phyloP scores from a whole-genome alignment of 805 yeast species.

The Saturnispora serradocipensis region DNA sequence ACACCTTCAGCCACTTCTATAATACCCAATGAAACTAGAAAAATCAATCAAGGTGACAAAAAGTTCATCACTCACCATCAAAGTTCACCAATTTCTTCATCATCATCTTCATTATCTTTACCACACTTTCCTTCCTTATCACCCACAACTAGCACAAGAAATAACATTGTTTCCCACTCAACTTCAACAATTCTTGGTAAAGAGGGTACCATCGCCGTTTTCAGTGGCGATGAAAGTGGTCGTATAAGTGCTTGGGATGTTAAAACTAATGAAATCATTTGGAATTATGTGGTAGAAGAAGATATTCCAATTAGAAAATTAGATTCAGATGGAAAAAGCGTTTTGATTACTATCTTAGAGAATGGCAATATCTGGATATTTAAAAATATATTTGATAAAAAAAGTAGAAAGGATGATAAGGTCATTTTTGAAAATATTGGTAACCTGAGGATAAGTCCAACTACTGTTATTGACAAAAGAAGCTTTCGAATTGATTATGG shows the following conservation, averaged over 20 bases:
- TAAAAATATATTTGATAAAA: conserved; percentile 12
- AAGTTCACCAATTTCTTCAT: not conserved
- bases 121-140: not conserved
- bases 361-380: conserved; percentile 21
- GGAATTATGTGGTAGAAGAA: not conserved
- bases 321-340: conserved; percentile 24
- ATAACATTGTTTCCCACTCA: conserved; percentile 11
- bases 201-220: conserved; percentile 22
- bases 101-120: conserved; percentile 1
- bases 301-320: conserved; percentile 15
- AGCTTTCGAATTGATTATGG: conserved; percentile 27
- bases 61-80: not conserved
- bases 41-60: not conserved
- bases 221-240: conserved; percentile 26
- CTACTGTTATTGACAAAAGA: conserved; percentile 1
- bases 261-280: conserved; percentile 12
- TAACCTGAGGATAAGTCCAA: not conserved
- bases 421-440: conserved; percentile 7
- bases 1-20: not conserved
- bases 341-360: conserved; percentile 17
- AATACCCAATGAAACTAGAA: not conserved
- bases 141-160: not conserved
- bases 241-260: conserved; percentile 27
- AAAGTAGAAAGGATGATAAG: conserved; percentile 8
- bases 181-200: conserved; percentile 15